phyloP scores from a whole-genome alignment of 2,329 filamentous ascomycete species.

The Colletotrichum brevisporum region DNA sequence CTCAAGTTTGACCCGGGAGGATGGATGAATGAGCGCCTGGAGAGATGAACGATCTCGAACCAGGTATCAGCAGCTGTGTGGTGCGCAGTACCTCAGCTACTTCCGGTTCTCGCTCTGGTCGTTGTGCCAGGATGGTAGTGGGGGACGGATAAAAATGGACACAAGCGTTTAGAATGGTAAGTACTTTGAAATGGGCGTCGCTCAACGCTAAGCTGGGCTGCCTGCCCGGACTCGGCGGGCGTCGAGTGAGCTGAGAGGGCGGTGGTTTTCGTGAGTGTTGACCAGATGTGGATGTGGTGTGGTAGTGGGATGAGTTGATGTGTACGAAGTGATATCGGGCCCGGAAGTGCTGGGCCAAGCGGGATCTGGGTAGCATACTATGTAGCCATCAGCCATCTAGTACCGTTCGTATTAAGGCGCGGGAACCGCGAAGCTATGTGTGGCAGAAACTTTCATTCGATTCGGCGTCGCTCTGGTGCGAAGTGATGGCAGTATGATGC shows the following conservation, averaged over 20 bases:
- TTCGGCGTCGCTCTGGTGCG: conserved; percentile 30
- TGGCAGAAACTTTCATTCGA: conserved; percentile 2
- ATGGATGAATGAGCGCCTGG: conserved; percentile 24
- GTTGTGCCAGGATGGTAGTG: conserved; percentile 25
- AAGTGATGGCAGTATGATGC: conserved; percentile 34
- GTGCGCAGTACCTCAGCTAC: not conserved
- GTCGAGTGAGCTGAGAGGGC: not conserved
- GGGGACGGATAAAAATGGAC: conserved; percentile 24
- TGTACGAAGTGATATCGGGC: not conserved
- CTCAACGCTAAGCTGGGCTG: no score
- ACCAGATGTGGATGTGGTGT: conserved; percentile 24
- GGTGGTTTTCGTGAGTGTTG: conserved; percentile 3
- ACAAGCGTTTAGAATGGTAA: conserved; percentile 19
- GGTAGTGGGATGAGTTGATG: conserved; percentile 33
- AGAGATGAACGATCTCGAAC: conserved; percentile 6
- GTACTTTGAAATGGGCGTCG: conserved; percentile 7
- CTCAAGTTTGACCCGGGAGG: conserved; percentile 19
- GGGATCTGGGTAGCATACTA: conserved; percentile 1
- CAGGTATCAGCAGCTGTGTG: no score
- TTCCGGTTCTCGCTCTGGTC: not conserved
- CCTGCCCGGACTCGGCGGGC: conserved; percentile 1
- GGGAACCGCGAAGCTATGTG: conserved; percentile 8
- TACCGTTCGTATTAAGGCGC: conserved; percentile 9
- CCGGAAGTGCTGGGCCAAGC: not conserved
- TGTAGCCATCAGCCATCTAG: conserved; percentile 3